Evolutionary conservation across 306 rosid genomes (phyloP), one percentile per base, ranked within the genome.

Genomic region (Cucurbita moschata): DNA sequence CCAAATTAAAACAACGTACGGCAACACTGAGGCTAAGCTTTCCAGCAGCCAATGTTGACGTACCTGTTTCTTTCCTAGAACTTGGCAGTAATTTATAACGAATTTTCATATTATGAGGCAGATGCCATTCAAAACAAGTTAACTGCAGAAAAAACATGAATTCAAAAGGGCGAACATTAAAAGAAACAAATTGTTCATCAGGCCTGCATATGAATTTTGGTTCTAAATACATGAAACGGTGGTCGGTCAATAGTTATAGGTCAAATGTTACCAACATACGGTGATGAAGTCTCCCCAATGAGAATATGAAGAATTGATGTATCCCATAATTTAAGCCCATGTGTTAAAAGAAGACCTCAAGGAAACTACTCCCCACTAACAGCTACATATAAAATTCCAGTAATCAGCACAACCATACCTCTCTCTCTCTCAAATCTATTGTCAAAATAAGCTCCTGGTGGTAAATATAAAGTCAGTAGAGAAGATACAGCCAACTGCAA

Each of bases 321-420:
- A 13, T 44, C 55, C 19, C 51, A 21, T 47, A 7, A 26, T 23
- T 43, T 14, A 15, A 15, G 74, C 4, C 23, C 51, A 51, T 70
- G 51, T 70, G 60, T 37, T 15, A 53, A 50, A 70, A 50, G 46
- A 15, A 51, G 47, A 15, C 47, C 53, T 57, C 74, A 50, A 52
- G 13, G 10, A 50, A 70, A 70, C 74, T 70, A 70, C 59, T 69
- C 73, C 14, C 73, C 14, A 37, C 74, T 70, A 70, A 51, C 59
- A 51, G 74, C 74, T 70, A 70, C 21, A 70, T 38, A 51, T 50
- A 35, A 43, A 69, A 70, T 70, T 70, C 60, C 59, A 70, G 74
- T 70, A 70, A 70, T 70, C 44, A 72, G 83, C 81, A 53, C 83
- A 77, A 69, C 76, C 88, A 85, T 77, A 77, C 81, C 85, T 79